Evolutionary conservation across 495 filamentous ascomycete genomes (phyloP).

Genomic region (Penicillium coprophilum): DNA sequence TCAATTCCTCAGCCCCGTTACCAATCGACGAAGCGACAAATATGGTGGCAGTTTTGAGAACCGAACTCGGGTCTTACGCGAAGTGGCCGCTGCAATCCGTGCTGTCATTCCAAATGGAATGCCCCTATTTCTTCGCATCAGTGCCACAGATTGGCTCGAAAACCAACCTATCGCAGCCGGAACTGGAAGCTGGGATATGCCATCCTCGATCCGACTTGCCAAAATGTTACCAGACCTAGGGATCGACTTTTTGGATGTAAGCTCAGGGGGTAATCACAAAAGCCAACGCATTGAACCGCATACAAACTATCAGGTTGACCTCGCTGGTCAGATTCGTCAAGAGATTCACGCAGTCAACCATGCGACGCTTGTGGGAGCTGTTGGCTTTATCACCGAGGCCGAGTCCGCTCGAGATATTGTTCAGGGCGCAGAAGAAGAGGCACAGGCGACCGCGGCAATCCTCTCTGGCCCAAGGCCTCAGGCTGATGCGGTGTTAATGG

Average conservation of each 20-base stretch:
- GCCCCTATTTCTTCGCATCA: slow-evolving; percentile 69
- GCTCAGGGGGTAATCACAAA: slow-evolving; percentile 64
- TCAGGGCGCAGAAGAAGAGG: slow-evolving; percentile 51
- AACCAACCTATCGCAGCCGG: slow-evolving; percentile 46
- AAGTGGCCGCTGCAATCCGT: slow-evolving; percentile 52
- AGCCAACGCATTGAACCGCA: slow-evolving; percentile 56
- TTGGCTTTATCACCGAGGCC: slow-evolving; percentile 67
- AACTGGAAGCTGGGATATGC: slow-evolving; percentile 62
- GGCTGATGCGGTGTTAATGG: slow-evolving; percentile 65
- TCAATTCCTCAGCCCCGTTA: slow-evolving; percentile 61
- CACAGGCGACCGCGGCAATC: slow-evolving; percentile 39
- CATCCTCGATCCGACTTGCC: slow-evolving; percentile 61
- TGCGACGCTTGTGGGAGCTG: slow-evolving; percentile 64
- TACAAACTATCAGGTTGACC: slow-evolving; percentile 61
- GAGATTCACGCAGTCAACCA: slow-evolving; percentile 56
- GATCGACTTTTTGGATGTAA: slow-evolving; percentile 76
- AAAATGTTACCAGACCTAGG: slow-evolving; percentile 62
- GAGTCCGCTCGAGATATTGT: slow-evolving; percentile 59
- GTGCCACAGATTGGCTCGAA: slow-evolving; percentile 71
- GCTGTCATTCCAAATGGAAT: slow-evolving; percentile 59
- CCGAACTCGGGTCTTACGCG: slow-evolving; percentile 54
- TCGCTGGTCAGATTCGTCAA: slow-evolving; percentile 59
- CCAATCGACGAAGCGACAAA: slow-evolving; percentile 60
- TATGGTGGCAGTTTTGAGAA: slow-evolving; percentile 62
- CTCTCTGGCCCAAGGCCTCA: slow-evolving; percentile 40